Evolutionary conservation across 352 stramenopile genomes (phyloP), one percentile per base, ranked within the genome.

Genomic region (Phytophthora ohioensis): DNA sequence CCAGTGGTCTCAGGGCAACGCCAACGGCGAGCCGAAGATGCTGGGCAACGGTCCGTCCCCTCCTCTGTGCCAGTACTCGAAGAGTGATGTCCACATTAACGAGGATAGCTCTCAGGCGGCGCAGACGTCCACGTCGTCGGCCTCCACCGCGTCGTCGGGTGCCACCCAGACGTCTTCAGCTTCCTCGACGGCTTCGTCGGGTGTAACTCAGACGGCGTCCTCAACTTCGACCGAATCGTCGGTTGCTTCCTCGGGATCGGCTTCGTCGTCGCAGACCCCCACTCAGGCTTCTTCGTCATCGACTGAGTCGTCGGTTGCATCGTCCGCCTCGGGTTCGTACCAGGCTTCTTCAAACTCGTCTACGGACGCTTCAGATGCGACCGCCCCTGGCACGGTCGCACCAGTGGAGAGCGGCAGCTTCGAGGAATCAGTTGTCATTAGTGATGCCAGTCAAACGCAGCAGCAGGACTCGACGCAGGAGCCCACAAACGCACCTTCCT

Each of bases 1-100:
- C 21, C 60, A 57, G 31, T 84, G 75, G 73, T 80, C 71, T 27
- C 48, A 79, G 51, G 70, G 71, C 21, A 62, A 54, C 32, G 65
- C 46, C 5, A 60, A 52, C 13, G 57, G 36, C 4, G 64, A 78
- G 32, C 53, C 54, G 10, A 79, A 46, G 45, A 49, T 64, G 17
- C 47, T 83, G 10, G 76, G 76, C 32, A 64, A 79, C 32, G 76
- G 76, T 41, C 65, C 66, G 38, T 72, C 47, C 0, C 39, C 56
- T 3, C 52, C 69, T 9, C 52, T 76, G 43, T 76, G 69, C 13
- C 60, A 75, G 48, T 75, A 75, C 67, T 66, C 61, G 39, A 56
- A 69, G 38, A 75, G 67, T 10, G 68, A 71, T 11, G 48, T 75
- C 4, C 66, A 74, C 27, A 65, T 74, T 39, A 70, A 74, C 55